Base-by-base conservation (phyloP, 805 yeast species). In the Komagataella mondaviorum region DNA sequence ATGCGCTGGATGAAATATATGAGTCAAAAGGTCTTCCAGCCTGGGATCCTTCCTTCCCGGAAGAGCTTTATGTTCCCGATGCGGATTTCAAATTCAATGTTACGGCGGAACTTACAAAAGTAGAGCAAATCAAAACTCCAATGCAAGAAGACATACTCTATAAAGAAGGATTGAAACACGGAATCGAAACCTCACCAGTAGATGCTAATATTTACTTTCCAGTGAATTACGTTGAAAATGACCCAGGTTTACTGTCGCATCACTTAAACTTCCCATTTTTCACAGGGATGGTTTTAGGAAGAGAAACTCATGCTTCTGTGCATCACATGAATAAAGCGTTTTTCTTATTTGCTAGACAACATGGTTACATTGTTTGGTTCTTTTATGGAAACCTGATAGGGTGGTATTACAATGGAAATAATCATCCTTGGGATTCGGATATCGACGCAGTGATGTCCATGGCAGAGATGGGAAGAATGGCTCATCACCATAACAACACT, bases 381-480 rank as follows among this genome's bases (percentile, higher is more conserved):
- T 76, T 77, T 12, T 79, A 76, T 57, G 81, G 81, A 4, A 63
- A 78, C 18, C 62, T 77, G 48, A 67, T 76, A 47, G 76, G 78
- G 17, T 76, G 80, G 79, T 70, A 71, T 55, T 75, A 76, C 72
- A 73, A 72, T 56, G 78, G 76, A 3, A 60, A 70, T 53, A 62
- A 65, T n/a, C 65, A 76, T 56, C 80, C 80, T 5, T 76, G 79
- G 78, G 80, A 75, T 57, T 62, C 66, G 45, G 80, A 75, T 54
- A 60, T 73, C 45, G 80, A 76, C 61, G 77, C 73, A 14, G 79
- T 75, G 55, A 60, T 75, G 23, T 17, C 46, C 46, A 44, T 44
- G 20, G 46, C 46, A 2, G 71, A 71, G 48, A 57, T 72, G 45
- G 63, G 66, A 48, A 57, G 53, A 45, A 57, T 76, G 46, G 73